Percentiles rank a stretch among this genome's conserved stretches.
Evolutionary conservation across 208 protist species (phyloP).

Genomic region (Acanthamoeba healyi): DNA sequence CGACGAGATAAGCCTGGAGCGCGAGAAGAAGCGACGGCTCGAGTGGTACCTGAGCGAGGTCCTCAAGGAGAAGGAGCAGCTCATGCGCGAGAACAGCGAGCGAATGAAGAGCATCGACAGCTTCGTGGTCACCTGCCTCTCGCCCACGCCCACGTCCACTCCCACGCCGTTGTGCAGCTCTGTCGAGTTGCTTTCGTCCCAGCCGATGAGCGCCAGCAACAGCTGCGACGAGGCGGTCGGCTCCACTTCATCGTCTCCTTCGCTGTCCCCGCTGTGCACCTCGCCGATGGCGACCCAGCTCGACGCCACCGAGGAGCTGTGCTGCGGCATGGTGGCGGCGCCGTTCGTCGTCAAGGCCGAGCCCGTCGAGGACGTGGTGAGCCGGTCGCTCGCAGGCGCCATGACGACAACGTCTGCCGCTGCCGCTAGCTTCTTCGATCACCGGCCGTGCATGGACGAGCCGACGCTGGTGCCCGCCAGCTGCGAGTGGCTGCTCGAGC

Average conservation of each 20-base stretch:
- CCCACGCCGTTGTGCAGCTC: no score
- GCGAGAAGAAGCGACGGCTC: slow-evolving; percentile 49
- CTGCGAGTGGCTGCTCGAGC: neutral
- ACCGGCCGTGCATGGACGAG: neutral
- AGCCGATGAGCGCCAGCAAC: neutral
- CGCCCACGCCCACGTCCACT: neutral
- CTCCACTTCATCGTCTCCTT: neutral
- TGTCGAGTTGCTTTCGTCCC: neutral
- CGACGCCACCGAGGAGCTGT: neutral
- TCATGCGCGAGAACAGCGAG: slow-evolving; percentile 53
- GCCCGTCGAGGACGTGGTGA: neutral
- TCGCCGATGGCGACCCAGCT: neutral
- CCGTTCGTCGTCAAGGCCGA: neutral
- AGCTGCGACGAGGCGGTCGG: neutral
- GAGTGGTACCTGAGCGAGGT: slow-evolving; percentile 61
- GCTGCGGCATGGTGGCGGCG: neutral
- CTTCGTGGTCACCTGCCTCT: neutral
- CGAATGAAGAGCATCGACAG: neutral
- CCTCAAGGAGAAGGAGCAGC: slow-evolving; percentile 49
- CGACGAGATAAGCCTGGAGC: slow-evolving; percentile 16
- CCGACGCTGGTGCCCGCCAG: neutral
- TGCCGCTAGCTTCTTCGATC: neutral
- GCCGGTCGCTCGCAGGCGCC: neutral
- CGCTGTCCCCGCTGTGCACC: neutral
- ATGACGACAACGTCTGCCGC: neutral